A percentile compares a stretch with the other conserved stretches of the same genome.
Evolutionary conservation across 1,284 basidiomycete genomes (phyloP).

Genomic region (Cutaneotrichosporon sp.): DNA sequence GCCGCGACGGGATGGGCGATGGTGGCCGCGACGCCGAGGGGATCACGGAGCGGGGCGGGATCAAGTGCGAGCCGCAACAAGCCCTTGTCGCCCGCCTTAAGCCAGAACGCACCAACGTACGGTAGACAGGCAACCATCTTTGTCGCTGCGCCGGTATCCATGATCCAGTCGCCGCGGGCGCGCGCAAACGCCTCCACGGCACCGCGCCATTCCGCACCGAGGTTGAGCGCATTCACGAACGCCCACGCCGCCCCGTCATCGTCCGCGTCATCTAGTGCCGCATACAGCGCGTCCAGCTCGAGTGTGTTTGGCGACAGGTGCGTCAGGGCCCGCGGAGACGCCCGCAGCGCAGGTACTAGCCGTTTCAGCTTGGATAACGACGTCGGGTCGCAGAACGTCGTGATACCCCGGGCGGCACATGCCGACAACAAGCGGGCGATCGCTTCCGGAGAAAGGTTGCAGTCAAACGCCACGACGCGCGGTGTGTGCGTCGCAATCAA

Average conservation of each 20-base stretch:
- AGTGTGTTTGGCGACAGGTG: slow-evolving; percentile 73
- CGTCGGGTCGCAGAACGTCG: slow-evolving; percentile 66
- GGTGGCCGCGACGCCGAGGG: neutral
- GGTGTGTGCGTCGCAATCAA: slow-evolving; percentile 54
- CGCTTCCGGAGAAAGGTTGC: slow-evolving; percentile 61
- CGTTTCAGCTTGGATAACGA: slow-evolving; percentile 70
- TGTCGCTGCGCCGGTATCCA: slow-evolving; percentile 59
- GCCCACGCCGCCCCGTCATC: slow-evolving; percentile 17
- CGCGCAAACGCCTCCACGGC: slow-evolving; percentile 54
- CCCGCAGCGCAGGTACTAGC: slow-evolving; percentile 61
- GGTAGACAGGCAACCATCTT: slow-evolving; percentile 75
- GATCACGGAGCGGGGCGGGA: neutral
- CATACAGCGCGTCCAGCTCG: slow-evolving; percentile 66
- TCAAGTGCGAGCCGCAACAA: slow-evolving; percentile 48
- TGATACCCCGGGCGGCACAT: slow-evolving; percentile 16
- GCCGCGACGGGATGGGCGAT: slow-evolving; percentile 42
- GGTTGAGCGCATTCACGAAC: slow-evolving; percentile 58
- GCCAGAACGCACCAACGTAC: slow-evolving; percentile 69
- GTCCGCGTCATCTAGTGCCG: slow-evolving; percentile 17
- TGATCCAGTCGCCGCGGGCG: slow-evolving; percentile 5
- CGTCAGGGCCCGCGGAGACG: slow-evolving; percentile 51
- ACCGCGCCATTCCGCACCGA: slow-evolving; percentile 60
- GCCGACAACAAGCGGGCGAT: slow-evolving; percentile 55
- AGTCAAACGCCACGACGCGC: slow-evolving; percentile 70
- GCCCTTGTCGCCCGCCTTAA: slow-evolving; percentile 69